Evolutionary conservation across 805 yeast genomes (phyloP).

Genomic region (Jamesozyma spencerorum): DNA sequence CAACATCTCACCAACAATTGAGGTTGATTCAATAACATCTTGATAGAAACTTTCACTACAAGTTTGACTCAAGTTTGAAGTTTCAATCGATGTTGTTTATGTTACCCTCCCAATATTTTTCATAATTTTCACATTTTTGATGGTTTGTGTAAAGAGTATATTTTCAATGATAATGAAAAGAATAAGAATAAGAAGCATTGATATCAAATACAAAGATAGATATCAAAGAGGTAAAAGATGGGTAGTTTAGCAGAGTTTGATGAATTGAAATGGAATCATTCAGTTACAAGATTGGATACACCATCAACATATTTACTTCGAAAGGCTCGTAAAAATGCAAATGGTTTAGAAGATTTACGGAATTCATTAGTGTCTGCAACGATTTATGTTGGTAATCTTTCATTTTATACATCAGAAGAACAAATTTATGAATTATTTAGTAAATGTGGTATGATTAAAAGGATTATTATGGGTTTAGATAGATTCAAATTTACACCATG

Average conservation of each 20-base stretch:
- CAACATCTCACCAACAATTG: too few species aligned
- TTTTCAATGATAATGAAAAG: too few species aligned
- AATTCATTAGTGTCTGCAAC: slow-evolving; percentile 61
- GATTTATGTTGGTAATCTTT: slow-evolving; percentile 82
- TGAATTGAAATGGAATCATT: slow-evolving; percentile 46
- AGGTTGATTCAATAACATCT: too few species aligned
- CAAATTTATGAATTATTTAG: slow-evolving; percentile 82
- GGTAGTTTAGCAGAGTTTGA: slow-evolving; percentile 40
- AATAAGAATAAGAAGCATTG: too few species aligned
- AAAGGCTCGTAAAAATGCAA: slow-evolving; percentile 46
- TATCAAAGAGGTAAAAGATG: background rate
- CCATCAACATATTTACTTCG: slow-evolving; percentile 62
- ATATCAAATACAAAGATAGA: too few species aligned
- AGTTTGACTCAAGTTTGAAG: too few species aligned
- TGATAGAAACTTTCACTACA: too few species aligned
- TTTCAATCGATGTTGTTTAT: too few species aligned
- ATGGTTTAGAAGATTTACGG: slow-evolving; percentile 55
- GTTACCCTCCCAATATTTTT: too few species aligned
- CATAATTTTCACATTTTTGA: too few species aligned
- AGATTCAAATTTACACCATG: slow-evolving; percentile 87
- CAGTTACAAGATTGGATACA: slow-evolving; percentile 58
- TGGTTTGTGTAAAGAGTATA: too few species aligned
- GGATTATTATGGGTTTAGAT: slow-evolving; percentile 91
- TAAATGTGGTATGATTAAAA: slow-evolving; percentile 67
- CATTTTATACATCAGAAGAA: slow-evolving; percentile 90